Evolutionary conservation across 2,329 filamentous ascomycete genomes (phyloP).

Genomic region (Colletotrichum noveboracense): DNA sequence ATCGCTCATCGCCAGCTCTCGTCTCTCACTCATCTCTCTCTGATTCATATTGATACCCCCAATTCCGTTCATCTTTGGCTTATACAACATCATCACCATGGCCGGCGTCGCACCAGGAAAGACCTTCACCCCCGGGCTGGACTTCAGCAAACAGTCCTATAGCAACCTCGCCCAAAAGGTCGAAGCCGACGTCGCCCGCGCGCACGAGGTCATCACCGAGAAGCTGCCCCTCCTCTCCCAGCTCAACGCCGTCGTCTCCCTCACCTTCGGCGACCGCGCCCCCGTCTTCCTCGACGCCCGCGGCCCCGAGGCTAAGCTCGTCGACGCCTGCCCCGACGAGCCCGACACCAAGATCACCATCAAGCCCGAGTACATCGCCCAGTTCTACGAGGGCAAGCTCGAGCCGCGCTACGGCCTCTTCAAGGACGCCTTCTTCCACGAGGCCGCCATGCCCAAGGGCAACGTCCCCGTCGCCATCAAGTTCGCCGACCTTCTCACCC

Average conservation of each 20-base stretch:
- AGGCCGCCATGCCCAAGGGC: background rate
- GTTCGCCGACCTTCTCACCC: background rate
- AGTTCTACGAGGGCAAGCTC: slow-evolving; percentile 3
- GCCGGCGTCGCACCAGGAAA: background rate
- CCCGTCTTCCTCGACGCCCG: slow-evolving; percentile 7
- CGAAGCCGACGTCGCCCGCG: background rate
- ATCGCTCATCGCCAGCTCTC: background rate
- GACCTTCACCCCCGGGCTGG: background rate
- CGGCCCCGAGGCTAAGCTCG: background rate
- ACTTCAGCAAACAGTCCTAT: background rate
- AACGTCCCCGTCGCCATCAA: background rate
- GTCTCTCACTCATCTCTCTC: background rate
- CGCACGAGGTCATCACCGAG: background rate
- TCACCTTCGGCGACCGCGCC: background rate
- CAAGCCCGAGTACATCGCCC: slow-evolving; percentile 2
- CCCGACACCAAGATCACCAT: background rate
- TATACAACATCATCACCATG: background rate
- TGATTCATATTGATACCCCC: background rate
- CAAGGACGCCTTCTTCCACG: background rate
- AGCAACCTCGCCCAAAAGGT: background rate
- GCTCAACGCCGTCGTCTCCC: background rate
- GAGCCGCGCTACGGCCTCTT: background rate
- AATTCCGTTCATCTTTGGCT: background rate
- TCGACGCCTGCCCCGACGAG: background rate
- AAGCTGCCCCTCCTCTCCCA: background rate